Evolutionary conservation across 345 rosid species (phyloP), one percentile per base, ranked within the genome.

Genomic region (Aquilaria yunnanensis): DNA sequence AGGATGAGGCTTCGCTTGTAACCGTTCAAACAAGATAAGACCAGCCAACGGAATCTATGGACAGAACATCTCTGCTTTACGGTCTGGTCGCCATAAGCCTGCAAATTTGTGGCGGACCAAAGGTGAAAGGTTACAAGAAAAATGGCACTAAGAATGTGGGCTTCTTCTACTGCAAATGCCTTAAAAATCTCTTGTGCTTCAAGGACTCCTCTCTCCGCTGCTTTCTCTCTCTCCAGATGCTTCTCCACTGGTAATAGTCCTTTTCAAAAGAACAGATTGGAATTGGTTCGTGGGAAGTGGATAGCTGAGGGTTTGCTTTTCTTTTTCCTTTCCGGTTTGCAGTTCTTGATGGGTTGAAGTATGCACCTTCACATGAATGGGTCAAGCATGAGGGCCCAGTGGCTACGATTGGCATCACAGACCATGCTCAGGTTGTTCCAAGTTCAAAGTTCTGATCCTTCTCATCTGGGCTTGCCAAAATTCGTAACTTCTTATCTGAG

Each of bases 101-200:
- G 32, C 6, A 52, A 33, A 32, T 59, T 51, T 50, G 65, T 64
- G 68, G 56, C 73, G 53, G 56, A 69, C 57, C 71, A 70, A 58
- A 56, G 60, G 34, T 56, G 64, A 56, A 54, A 52, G 70, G n/a
- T 46, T 34, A 55, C 6, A 56, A 8, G 16, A 16, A 51, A 9
- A 69, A 89, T 93, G 97, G 97, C 98, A 50, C 81, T 93, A 47
- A 81, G 94, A 77, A 79, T 88, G 78, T 93, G 98, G 98, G 94
- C 90, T 79, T 90, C 96, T 66, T 93, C 97, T 43, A 85, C 98
- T 13, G 97, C 90, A 63, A 90, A 88, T 67, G 96, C 94, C 55
- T 85, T 87, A 43, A 75, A 73, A 71, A 77, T 87, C 74, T 92
- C 98, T 47, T 77, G 66, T 63, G 75, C 80, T 47, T 68, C 83